Base-by-base conservation (phyloP, 495 filamentous ascomycete genomes). In the Penicillium lividum region DNA sequence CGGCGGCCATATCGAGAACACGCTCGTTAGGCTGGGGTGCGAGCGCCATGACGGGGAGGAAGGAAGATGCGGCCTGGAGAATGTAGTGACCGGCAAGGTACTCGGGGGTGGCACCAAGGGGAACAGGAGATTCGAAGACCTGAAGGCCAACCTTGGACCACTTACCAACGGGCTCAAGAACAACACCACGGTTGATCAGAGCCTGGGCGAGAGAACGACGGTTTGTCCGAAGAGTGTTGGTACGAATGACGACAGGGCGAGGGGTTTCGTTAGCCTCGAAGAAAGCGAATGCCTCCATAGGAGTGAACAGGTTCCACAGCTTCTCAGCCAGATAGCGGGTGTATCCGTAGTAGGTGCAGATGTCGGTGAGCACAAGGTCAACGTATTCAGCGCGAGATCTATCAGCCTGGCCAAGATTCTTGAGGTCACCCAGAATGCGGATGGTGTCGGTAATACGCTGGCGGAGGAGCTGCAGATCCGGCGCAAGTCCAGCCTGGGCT, bases 141-240 rank as follows among this genome's bases (percentile, higher is more conserved):
- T 98, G 94, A 9, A 98, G 82, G 43, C 94, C 94, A 62, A 98
- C 90, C 74, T 98, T 98, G 36, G 90, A 94, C 94, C 94, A 98
- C 70, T 98, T 98, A 40, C 94, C 94, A 1, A 98, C 90, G 10
- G 94, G 94, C 72, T 98, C 94, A 34, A 98, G 82, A 16, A 92
- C 93, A 44, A 98, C 94, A 57, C 94, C 94, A 51, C 94, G 91
- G 77, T 97, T 97, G 80, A 98, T 98, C 40, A 98, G 82, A 3
- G 92, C 84, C 70, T 97, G 93, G 29, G 94, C 94, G 25, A 98
- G 85, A 45, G 95, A 91, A 62, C 94, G 83, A 57, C 94, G 87
- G 72, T 93, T 91, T 9, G 95, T 97, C 54, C 90, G 88, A 45
- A 98, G 83, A 7, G 94, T 98, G 70, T 98, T 98, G 50, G 94